phyloP scores from a whole-genome alignment of 2,329 filamentous ascomycete genomes.

The Akanthomyces lecanii region DNA sequence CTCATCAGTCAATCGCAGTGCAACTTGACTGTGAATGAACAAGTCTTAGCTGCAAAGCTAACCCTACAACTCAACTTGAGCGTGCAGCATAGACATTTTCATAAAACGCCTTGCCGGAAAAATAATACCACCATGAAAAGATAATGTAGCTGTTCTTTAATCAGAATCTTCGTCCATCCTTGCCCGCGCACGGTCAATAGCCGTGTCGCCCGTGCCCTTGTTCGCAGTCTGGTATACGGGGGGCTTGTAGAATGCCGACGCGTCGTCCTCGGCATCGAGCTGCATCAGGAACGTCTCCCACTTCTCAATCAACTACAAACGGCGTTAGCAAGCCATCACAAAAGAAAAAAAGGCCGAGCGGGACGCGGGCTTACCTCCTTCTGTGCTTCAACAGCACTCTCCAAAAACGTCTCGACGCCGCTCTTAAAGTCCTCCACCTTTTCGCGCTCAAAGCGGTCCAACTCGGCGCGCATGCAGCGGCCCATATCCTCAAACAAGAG shows the following conservation, averaged over 20 bases:
- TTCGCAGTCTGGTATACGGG: conserved; percentile 50
- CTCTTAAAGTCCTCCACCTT: conserved; percentile 99
- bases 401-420: conserved; percentile 93
- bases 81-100: conserved; percentile 5
- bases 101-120: conserved; percentile 12
- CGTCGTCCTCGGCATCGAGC: conserved; percentile 88
- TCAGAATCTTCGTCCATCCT: conserved; percentile 59
- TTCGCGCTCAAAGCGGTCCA: conserved; percentile 92
- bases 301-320: conserved; percentile 64
- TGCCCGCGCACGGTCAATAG: conserved; percentile 55
- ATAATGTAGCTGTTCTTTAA: conserved; percentile 28
- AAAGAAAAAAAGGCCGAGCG: neutral
- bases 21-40: too few species aligned
- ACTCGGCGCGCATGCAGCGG: conserved; percentile 79
- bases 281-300: conserved; percentile 99
- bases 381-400: conserved; percentile 95
- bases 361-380: conserved; percentile 70
- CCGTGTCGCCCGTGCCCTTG: conserved; percentile 53
- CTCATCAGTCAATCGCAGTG: too few species aligned
- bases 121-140: neutral
- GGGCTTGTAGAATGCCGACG: conserved; percentile 60
- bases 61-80: neutral
- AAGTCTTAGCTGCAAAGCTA: neutral
- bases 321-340: conserved; percentile 22
- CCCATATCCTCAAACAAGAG: conserved; percentile 98